Evolutionary conservation across 768 basidiomycete species (phyloP).

Genomic region (Boletus patriciae): DNA sequence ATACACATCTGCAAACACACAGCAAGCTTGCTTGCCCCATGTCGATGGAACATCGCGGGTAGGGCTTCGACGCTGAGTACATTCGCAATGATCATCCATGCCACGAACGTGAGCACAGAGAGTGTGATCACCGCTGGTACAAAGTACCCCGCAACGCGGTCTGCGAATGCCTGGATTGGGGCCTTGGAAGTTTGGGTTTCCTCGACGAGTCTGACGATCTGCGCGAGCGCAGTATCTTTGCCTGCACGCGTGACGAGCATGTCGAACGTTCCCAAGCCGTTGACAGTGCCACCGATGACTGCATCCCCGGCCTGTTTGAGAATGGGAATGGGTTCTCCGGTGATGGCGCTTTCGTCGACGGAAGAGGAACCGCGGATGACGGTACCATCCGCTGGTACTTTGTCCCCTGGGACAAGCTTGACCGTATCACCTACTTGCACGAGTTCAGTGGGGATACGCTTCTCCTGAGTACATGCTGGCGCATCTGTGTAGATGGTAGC

Average conservation of each 20-base stretch:
- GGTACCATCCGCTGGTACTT: slow-evolving; percentile 92
- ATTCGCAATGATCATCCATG: slow-evolving; percentile 76
- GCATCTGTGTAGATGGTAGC: slow-evolving; percentile 93
- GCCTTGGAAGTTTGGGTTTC: slow-evolving; percentile 98
- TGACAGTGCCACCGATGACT: slow-evolving; percentile 97
- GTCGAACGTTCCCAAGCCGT: slow-evolving; percentile 95
- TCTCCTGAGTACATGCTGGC: slow-evolving; percentile 77
- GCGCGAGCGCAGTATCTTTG: slow-evolving; percentile 92
- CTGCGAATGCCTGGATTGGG: slow-evolving; percentile 96
- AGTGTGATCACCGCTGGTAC: slow-evolving; percentile 89
- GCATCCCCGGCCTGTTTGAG: slow-evolving; percentile 79
- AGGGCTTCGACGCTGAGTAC: slow-evolving; percentile 56
- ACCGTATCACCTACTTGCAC: slow-evolving; percentile 92
- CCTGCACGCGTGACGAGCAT: slow-evolving; percentile 95
- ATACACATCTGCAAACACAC: slow-evolving; percentile 97
- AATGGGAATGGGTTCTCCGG: slow-evolving; percentile 90
- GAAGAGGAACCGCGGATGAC: slow-evolving; percentile 84
- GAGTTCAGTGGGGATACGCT: slow-evolving; percentile 90
- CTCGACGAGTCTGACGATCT: slow-evolving; percentile 96
- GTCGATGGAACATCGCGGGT: slow-evolving; percentile 80
- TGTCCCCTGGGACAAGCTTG: slow-evolving; percentile 95
- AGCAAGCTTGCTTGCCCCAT: slow-evolving; percentile 82
- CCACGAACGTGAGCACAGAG: slow-evolving; percentile 74
- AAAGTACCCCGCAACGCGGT: slow-evolving; percentile 91
- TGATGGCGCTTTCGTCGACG: slow-evolving; percentile 94